A percentile compares a stretch with the other conserved stretches of the same genome.
Evolutionary conservation across 805 yeast species (phyloP).

Genomic region (Wickerhamiella galacta): DNA sequence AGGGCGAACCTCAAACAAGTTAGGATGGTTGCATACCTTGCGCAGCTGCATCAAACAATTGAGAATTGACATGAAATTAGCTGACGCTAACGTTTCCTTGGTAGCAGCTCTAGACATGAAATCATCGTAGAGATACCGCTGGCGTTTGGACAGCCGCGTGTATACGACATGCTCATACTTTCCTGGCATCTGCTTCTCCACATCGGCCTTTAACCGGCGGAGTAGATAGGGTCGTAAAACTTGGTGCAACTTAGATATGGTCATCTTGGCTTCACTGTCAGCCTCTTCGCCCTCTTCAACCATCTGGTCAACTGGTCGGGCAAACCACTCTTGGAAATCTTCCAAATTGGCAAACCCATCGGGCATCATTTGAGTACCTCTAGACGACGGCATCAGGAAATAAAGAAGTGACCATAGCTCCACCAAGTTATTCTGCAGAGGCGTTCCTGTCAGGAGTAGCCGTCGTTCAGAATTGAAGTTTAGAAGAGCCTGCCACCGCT

Average conservation of each 20-base stretch:
- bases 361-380: constrained; percentile 45
- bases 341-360: constrained; percentile 92
- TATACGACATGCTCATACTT: constrained; percentile 89
- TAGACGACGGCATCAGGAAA: constrained; percentile 86
- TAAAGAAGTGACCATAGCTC: constrained; percentile 93
- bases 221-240: constrained; percentile 83
- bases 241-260: constrained; percentile 80
- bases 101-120: constrained; percentile 96
- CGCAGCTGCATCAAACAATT: constrained; percentile 96
- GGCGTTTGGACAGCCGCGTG: constrained; percentile 85
- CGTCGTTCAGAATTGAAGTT: constrained; percentile 89
- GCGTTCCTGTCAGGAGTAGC: constrained; percentile 85
- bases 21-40: constrained; percentile 79
- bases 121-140: constrained; percentile 82
- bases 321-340: constrained; percentile 97
- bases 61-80: constrained; percentile 85
- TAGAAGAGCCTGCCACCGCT: constrained; percentile 89
- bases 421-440: constrained; percentile 83
- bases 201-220: constrained; percentile 87
- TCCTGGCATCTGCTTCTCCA: constrained; percentile 97
- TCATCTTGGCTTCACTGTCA: constrained; percentile 56
- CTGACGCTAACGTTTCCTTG: constrained; percentile 79
- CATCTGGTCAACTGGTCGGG: constrained; percentile 87
- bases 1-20: constrained; percentile 89
- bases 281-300: constrained; percentile 62